Evolutionary conservation across 495 filamentous ascomycete genomes (phyloP).

Genomic region (Lindgomyces ingoldianus): DNA sequence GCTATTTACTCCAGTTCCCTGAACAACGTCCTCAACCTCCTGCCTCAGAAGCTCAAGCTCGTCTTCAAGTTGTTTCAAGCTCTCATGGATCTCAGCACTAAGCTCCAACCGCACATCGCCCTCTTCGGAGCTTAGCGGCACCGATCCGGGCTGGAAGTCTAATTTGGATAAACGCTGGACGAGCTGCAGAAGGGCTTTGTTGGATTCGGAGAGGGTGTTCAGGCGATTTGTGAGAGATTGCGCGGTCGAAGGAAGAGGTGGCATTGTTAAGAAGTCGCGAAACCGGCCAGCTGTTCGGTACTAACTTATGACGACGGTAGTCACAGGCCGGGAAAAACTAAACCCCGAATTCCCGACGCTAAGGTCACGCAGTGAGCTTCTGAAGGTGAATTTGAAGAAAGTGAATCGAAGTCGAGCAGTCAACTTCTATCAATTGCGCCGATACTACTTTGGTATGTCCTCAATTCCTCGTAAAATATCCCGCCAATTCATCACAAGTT

Average conservation of each 20-base stretch:
- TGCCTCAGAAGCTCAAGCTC: constrained; percentile 80
- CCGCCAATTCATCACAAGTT: neutral
- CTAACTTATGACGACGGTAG: constrained; percentile 24
- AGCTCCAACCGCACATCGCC: constrained; percentile 75
- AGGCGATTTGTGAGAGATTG: constrained; percentile 67
- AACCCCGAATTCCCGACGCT: constrained; percentile 15
- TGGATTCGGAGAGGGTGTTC: constrained; percentile 65
- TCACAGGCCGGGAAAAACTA: constrained; percentile 3
- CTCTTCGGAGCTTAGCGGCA: constrained; percentile 55
- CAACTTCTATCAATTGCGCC: neutral
- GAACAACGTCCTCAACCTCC: constrained; percentile 66
- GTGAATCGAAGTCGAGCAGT: neutral
- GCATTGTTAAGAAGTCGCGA: constrained; percentile 21
- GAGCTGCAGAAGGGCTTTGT: constrained; percentile 68
- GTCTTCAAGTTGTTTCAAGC: constrained; percentile 79
- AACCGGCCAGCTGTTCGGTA: constrained; percentile 20
- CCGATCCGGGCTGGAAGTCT: constrained; percentile 61
- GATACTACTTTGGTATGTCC: neutral
- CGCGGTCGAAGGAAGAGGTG: constrained; percentile 53
- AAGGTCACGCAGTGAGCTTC: constrained; percentile 3
- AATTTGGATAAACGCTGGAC: constrained; percentile 73
- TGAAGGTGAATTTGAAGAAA: neutral
- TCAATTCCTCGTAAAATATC: neutral
- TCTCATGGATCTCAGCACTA: constrained; percentile 75
- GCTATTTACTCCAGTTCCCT: constrained; percentile 45